Conservation (phyloP, 768 basidiomycete species). For the Amanita pseudoporphyria region DNA sequence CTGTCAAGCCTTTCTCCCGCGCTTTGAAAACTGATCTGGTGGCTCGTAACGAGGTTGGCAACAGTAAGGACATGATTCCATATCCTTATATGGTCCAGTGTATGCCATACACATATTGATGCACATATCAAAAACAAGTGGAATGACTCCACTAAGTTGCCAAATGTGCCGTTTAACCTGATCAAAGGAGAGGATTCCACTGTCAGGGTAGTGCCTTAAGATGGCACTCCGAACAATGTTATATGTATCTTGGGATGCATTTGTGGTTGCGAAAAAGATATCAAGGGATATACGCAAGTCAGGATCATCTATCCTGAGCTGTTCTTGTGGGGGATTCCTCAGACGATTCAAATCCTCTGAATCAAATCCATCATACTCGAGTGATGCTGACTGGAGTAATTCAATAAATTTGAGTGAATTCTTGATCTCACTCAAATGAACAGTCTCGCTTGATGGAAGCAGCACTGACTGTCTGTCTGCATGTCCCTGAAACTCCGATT, state of each 20-base stretch:
- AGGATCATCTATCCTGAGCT: constrained; percentile 3
- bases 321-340: neutral
- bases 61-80: too few relatives aligned
- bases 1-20: constrained; percentile 7
- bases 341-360: neutral
- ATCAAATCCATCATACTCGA: neutral
- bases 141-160: constrained; percentile 23
- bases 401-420: neutral
- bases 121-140: constrained; percentile 34
- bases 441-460: too few relatives aligned
- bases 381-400: neutral
- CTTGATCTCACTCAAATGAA: neutral
- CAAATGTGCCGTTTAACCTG: constrained; percentile 17
- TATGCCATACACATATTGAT: too few relatives aligned
- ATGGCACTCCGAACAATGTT: neutral
- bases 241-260: constrained; percentile 12
- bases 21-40: too few relatives aligned
- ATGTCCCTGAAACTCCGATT: too few relatives aligned
- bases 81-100: too few relatives aligned
- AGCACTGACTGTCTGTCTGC: too few relatives aligned
- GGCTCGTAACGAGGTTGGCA: too few relatives aligned
- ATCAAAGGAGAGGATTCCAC: constrained; percentile 19
- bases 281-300: constrained; percentile 14
- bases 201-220: constrained; percentile 14
- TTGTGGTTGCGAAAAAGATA: constrained; percentile 11